Evolutionary conservation across 1,284 basidiomycete species (phyloP).

Genomic region (Paramarasmius palmivorus): DNA sequence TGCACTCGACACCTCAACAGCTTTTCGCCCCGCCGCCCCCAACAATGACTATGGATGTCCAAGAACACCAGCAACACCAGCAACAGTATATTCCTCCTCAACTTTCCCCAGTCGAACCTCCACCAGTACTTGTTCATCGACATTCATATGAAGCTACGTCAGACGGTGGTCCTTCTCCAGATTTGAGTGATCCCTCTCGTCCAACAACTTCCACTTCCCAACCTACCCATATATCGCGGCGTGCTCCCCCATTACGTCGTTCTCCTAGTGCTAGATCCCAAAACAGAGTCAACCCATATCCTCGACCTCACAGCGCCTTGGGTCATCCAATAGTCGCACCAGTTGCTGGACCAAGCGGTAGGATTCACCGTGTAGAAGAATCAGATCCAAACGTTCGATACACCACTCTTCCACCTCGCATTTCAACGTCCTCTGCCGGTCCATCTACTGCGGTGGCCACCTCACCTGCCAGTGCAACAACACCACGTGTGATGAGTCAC

Average conservation of each 20-base stretch:
- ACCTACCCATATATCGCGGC: slow-evolving; percentile 5
- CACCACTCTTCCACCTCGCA: slow-evolving; percentile 26
- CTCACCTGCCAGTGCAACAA: slow-evolving; percentile 12
- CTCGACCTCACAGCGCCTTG: not conserved
- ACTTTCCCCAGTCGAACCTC: slow-evolving; percentile 21
- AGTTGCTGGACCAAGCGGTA: not conserved
- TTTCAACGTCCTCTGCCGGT: slow-evolving; percentile 17
- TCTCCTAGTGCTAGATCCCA: not conserved
- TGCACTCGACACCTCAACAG: slow-evolving; percentile 17
- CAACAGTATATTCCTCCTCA: slow-evolving; percentile 28
- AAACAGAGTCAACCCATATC: not conserved
- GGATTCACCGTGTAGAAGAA: slow-evolving; percentile 16
- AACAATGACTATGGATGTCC: slow-evolving; percentile 20
- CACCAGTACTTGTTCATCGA: slow-evolving; percentile 7
- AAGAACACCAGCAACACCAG: slow-evolving; percentile 23
- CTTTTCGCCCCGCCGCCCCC: slow-evolving; percentile 17
- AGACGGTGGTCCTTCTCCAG: slow-evolving; percentile 4
- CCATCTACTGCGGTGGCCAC: slow-evolving; percentile 9
- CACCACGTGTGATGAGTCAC: slow-evolving; percentile 10
- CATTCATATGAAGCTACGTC: slow-evolving; percentile 10
- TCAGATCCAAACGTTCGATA: slow-evolving; percentile 10
- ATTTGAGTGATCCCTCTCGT: slow-evolving; percentile 1
- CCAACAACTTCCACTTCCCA: slow-evolving; percentile 4
- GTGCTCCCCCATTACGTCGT: slow-evolving; percentile 6
- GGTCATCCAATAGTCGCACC: not conserved